Percentiles rank a stretch among this genome's conserved stretches.
Conservation (phyloP, 2,329 filamentous ascomycete species). For the Colletotrichum musicola region DNA sequence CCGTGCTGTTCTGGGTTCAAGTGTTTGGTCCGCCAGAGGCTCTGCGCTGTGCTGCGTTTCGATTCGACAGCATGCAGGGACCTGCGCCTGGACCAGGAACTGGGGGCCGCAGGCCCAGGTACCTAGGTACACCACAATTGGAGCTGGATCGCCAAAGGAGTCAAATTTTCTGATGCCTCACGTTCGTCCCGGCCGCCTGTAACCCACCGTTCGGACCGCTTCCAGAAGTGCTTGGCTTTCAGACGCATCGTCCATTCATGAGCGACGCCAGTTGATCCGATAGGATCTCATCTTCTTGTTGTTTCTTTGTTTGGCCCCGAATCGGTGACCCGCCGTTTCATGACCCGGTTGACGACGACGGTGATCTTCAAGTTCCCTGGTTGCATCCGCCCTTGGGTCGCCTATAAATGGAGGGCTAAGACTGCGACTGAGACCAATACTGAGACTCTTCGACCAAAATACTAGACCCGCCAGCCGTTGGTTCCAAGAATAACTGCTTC, state of each 20-base stretch:
- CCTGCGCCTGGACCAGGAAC: constrained; percentile 14
- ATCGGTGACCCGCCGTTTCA: constrained; percentile 23
- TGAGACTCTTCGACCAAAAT: constrained; percentile 20
- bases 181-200: constrained; percentile 7
- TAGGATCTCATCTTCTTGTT: constrained; percentile 14
- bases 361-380: constrained; percentile 28
- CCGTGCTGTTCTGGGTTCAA: background rate
- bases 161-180: constrained; percentile 38
- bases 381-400: constrained; percentile 28
- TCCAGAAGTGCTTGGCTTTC: constrained; percentile 27
- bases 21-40: constrained; percentile 18
- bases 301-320: constrained; percentile 33
- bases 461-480: constrained; percentile 19
- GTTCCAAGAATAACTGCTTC: constrained; percentile 34
- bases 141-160: constrained; percentile 27
- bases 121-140: background rate
- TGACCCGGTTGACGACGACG: constrained; percentile 20
- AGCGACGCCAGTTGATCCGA: constrained; percentile 24
- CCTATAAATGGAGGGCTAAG: constrained; percentile 22
- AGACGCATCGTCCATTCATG: constrained; percentile 14
- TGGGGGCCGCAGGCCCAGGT: background rate
- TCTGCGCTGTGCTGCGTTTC: constrained; percentile 27
- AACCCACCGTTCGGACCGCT: constrained; percentile 28
- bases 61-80: constrained; percentile 31
- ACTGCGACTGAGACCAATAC: constrained; percentile 33